Evolutionary conservation across 192 early-diverging fungal genomes (phyloP).

Genomic region (Piromyces finnis): DNA sequence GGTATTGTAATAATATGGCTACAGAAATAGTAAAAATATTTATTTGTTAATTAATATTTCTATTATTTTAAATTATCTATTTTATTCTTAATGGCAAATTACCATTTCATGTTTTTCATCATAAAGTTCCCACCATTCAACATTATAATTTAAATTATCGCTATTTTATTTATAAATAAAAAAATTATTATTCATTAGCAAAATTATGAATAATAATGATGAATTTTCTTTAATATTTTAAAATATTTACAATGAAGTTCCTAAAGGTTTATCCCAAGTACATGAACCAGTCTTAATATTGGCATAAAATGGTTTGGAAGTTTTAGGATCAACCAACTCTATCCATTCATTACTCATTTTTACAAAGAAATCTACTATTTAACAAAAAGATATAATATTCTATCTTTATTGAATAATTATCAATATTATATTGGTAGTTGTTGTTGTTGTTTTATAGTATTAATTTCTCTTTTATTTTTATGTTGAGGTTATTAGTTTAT

Average conservation of each 20-base stretch:
- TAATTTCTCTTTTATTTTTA: no score
- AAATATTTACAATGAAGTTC: background rate
- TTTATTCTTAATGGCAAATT: background rate
- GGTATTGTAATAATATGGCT: slow-evolving; percentile 88
- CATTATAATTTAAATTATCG: slow-evolving; percentile 7
- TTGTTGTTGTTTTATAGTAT: no score
- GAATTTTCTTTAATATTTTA: no score
- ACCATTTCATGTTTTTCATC: slow-evolving; percentile 63
- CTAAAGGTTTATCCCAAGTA: background rate
- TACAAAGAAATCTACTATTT: no score
- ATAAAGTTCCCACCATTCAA: slow-evolving; percentile 95
- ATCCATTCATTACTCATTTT: background rate
- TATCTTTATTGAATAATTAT: no score
- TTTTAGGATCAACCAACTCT: background rate
- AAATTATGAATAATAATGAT: no score
- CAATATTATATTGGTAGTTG: no score
- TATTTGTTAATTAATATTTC: background rate
- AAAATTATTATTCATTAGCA: no score
- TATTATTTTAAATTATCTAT: background rate
- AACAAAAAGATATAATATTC: no score
- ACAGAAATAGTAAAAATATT: background rate
- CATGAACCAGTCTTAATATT: background rate
- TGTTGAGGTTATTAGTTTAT: no score
- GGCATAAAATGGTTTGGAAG: background rate
- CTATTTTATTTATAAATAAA: background rate